Evolutionary conservation across 2,329 filamentous ascomycete genomes (phyloP), one percentile per base, ranked within the genome.

Genomic region (Bipolaris zeicola): DNA sequence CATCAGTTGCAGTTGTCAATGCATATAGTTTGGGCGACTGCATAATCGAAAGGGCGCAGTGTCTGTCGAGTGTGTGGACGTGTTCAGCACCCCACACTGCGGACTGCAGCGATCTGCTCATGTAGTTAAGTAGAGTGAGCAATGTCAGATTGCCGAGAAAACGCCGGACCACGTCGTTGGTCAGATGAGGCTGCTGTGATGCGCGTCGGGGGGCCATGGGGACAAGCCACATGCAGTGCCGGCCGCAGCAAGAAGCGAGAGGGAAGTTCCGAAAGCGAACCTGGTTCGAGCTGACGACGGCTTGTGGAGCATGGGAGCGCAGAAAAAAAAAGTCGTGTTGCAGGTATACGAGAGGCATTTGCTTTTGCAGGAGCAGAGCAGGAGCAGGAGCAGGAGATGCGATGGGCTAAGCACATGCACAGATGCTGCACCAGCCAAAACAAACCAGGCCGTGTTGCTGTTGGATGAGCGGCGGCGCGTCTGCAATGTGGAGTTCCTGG

Each of bases 401-500:
- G 18, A 44, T 46, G 42, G 53, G 42, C 42, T 43, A 38, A 49
- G 33, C 45, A 41, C 43, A 39, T 28, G 33, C 45, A 41, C 43
- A 39, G 36, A 45, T 49, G 14, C 39, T 54, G 50, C 50, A 41
- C 39, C 39, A 42, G 45, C 49, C 55, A 54, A 55, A 53, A 44
- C 50, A 38, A 60, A 47, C 58, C 52, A 54, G 45, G 18, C 52
- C 46, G 55, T 47, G 56, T 60, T 58, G 57, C 57, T 57, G 57
- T 64, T 58, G 44, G 52, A 50, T 52, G 38, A 41, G 36, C 46
- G 55, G 59, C 36, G 57, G 55, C 56, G 62, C 58, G 52, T 54
- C 53, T 51, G 43, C 38, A 56, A 26, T 47, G 52, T 60, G 62
- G 56, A 62, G 58, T 39, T 44, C 50, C 53, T 62, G 53, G 63